Conservation (phyloP, 2,329 filamentous ascomycete species). For the Monosporascus ibericus region DNA sequence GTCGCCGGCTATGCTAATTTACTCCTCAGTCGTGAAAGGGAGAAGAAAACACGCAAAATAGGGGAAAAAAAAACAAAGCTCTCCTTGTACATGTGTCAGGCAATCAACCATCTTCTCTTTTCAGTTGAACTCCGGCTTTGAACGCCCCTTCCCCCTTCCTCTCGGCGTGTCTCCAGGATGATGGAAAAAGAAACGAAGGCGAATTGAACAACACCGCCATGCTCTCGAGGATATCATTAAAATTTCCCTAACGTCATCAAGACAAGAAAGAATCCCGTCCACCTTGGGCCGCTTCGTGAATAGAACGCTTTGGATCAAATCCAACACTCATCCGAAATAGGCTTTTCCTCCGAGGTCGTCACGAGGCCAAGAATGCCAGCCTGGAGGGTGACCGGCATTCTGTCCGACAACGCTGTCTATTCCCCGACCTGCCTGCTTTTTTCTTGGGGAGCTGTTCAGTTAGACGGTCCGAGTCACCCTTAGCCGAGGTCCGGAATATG, state of each 20-base stretch:
- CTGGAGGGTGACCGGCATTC: too few species aligned
- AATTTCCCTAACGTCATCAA: background rate
- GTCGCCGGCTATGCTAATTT: background rate
- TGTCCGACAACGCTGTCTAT: background rate
- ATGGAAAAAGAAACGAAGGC: background rate
- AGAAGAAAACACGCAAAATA: background rate
- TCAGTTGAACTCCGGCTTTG: background rate
- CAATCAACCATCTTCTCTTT: background rate
- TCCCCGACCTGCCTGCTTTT: background rate
- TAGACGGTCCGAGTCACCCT: background rate
- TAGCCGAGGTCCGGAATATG: conserved; percentile 11
- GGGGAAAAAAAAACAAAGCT: background rate
- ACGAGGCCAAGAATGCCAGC: too few species aligned
- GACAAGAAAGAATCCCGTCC: background rate
- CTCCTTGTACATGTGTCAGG: background rate
- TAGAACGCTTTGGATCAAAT: background rate
- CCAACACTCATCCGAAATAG: background rate
- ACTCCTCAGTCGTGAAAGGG: background rate
- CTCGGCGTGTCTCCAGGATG: background rate
- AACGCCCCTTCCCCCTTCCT: background rate
- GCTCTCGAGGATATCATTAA: background rate
- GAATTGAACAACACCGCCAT: background rate
- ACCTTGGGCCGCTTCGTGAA: background rate
- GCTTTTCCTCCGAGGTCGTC: too few species aligned
- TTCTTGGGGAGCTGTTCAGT: background rate